These are phyloP conservation scores for Laetiporus sulphureus DNA, from an alignment of 1,284 basidiomycete species.

Conservation along the genomic window DNA sequence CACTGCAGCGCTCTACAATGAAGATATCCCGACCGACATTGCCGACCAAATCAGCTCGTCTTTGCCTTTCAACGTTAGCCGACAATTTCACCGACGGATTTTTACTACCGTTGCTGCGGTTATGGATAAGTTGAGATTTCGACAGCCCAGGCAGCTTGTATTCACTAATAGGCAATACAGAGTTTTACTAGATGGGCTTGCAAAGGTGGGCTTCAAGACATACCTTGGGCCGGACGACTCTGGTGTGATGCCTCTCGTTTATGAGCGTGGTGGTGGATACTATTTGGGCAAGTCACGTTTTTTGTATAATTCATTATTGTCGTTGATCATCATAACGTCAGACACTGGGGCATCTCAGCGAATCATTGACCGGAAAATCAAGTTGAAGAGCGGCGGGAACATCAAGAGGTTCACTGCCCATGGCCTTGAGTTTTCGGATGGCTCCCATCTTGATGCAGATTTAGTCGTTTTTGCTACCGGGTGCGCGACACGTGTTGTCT, in stretches of 20 bases:
- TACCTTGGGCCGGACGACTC: conserved; percentile 31
- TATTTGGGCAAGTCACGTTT: conserved; percentile 28
- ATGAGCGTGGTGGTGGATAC: conserved; percentile 35
- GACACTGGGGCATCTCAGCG: conserved; percentile 10
- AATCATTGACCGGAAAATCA: conserved; percentile 17
- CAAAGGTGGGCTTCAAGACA: conserved; percentile 37
- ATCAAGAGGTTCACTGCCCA: conserved; percentile 13
- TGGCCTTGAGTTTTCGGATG: conserved; percentile 21
- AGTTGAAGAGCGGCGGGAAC: conserved; percentile 11
- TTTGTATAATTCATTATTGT: background rate
- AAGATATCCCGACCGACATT: background rate
- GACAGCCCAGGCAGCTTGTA: background rate
- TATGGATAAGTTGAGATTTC: background rate
- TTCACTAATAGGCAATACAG: background rate
- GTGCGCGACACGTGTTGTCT: no score
- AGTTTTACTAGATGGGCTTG: conserved; percentile 27
- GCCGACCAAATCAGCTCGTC: background rate
- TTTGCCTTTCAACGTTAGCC: background rate
- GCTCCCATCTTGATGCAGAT: conserved; percentile 19
- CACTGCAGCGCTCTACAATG: background rate
- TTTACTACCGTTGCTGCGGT: background rate
- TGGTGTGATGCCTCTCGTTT: conserved; percentile 31
- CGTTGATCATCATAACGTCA: background rate
- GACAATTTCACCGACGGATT: background rate
- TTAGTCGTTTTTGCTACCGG: conserved; percentile 25